Evolutionary conservation across 352 stramenopile species (phyloP).

Genomic region (Phytopythium cucurbitacearum): DNA sequence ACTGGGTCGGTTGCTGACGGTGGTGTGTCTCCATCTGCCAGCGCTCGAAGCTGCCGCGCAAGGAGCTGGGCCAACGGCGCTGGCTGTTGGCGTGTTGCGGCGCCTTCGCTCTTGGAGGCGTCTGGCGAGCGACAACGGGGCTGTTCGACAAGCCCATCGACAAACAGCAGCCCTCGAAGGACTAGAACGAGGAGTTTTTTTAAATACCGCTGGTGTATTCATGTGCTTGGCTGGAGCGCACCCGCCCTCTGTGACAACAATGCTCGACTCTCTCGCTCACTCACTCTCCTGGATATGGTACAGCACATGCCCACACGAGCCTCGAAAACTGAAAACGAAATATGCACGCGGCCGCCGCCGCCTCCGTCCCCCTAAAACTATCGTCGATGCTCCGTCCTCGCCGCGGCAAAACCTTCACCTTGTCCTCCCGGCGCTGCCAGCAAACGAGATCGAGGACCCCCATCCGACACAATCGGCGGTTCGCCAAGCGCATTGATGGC

Average conservation of each 20-base stretch:
- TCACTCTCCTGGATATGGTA: constrained; percentile 20
- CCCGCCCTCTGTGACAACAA: too few species aligned
- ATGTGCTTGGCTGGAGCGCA: too few species aligned
- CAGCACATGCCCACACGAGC: constrained; percentile 17
- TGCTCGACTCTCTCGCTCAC: too few species aligned
- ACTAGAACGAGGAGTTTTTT: constrained; percentile 4
- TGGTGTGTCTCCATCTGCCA: constrained; percentile 5
- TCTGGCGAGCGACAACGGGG: constrained; percentile 48
- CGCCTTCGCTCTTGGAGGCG: constrained; percentile 35
- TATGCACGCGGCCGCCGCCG: too few species aligned
- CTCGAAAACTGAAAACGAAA: too few species aligned
- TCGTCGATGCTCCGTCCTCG: too few species aligned
- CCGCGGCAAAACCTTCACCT: too few species aligned
- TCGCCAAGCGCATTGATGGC: too few species aligned
- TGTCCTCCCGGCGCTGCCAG: too few species aligned
- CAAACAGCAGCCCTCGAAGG: background rate
- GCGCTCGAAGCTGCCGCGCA: constrained; percentile 34
- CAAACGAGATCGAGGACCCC: too few species aligned
- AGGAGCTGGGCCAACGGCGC: constrained; percentile 42
- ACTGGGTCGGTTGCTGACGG: background rate
- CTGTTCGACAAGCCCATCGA: constrained; percentile 22
- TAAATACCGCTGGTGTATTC: constrained; percentile 41
- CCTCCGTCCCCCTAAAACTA: too few species aligned
- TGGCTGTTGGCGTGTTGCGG: constrained; percentile 55
- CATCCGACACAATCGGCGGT: too few species aligned